Conservation (phyloP, 1,284 basidiomycete species). For the Sanghuangporus weigelae region DNA sequence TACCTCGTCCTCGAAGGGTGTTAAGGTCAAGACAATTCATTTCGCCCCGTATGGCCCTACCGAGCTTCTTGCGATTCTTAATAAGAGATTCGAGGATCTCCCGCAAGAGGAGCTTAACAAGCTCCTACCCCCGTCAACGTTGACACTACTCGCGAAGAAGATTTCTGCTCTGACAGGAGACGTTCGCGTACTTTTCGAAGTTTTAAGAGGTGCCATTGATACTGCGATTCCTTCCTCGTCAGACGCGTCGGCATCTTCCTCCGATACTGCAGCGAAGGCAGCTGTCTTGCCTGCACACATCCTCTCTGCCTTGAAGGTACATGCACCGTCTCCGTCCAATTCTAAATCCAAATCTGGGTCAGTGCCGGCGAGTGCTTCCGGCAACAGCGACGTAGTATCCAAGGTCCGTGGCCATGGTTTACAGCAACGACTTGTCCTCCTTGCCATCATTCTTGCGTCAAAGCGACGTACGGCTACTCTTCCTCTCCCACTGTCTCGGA, state of each 20-base stretch:
- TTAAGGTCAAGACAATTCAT: conserved; percentile 58
- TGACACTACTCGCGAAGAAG: conserved; percentile 70
- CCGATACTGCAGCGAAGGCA: conserved; percentile 26
- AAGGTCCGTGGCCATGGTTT: conserved; percentile 65
- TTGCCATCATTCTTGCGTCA: conserved; percentile 57
- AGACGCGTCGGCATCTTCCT: conserved; percentile 14
- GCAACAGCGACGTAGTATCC: conserved; percentile 55
- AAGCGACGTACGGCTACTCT: conserved; percentile 56
- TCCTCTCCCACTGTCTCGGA: conserved; percentile 32
- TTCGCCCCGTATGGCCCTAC: conserved; percentile 68
- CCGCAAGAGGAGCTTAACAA: conserved; percentile 38
- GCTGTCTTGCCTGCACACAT: conserved; percentile 59
- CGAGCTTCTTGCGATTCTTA: conserved; percentile 62
- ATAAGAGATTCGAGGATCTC: conserved; percentile 48
- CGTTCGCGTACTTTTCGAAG: conserved; percentile 70
- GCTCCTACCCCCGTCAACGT: conserved; percentile 55
- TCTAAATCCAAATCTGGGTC: conserved; percentile 21
- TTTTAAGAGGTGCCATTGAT: conserved; percentile 72
- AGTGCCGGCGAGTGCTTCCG: conserved; percentile 26
- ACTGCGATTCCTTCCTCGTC: conserved; percentile 38
- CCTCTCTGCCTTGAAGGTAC: conserved; percentile 63
- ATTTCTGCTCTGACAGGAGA: conserved; percentile 74
- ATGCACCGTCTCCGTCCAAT: conserved; percentile 44
- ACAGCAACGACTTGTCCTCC: conserved; percentile 63
- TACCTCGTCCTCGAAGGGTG: conserved; percentile 14